Evolutionary conservation across 495 filamentous ascomycete genomes (phyloP), one percentile per base, ranked within the genome.

Genomic region (Podospora bellae-mahoneyi): DNA sequence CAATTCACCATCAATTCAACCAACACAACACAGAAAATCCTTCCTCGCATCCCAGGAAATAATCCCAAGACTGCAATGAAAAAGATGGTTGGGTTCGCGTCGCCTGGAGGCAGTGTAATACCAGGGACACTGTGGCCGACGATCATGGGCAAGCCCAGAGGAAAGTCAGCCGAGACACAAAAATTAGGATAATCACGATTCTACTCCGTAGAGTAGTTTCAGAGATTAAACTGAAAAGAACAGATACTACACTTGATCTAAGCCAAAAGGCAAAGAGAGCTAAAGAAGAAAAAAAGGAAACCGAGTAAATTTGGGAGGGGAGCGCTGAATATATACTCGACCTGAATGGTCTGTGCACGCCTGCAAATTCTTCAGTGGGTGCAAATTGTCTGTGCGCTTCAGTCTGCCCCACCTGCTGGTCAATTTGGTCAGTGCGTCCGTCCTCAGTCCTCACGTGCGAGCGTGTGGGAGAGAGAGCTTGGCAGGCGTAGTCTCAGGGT

Each of bases 181-280:
- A 92, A 92, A 93, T 92, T 84, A 85, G 88, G 86, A 87, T 92
- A 93, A 93, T 92, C 88, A 89, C 84, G 84, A 87, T 86, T 90
- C 85, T 85, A 83, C 83, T 84, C 87, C 83, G 81, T 90, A 87
- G 88, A 77, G 74, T 75, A 80, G 78, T 86, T 86, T 85, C 84
- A 88, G 85, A 86, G 83, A 87, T 94, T 93, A 94, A 92, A 94
- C 91, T 94, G 90, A 93, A 93, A 94, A 96, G 92, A 96, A 96
- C 92, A 96, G 92, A 95, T 96, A 95, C 92, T 94, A 95, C 91
- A 95, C 92, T 94, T 94, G 92, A 95, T 94, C 92, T 95, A 90
- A 91, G 88, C 88, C 88, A 90, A 88, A 87, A 88, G 88, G 87
- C 74, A 76, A 78, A 76, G 74, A 76, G 74, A 76, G 74, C 74